These are phyloP conservation scores for Pyrenophora seminiperda DNA, from an alignment of 2,329 filamentous ascomycete species.

Conservation along the genomic window DNA sequence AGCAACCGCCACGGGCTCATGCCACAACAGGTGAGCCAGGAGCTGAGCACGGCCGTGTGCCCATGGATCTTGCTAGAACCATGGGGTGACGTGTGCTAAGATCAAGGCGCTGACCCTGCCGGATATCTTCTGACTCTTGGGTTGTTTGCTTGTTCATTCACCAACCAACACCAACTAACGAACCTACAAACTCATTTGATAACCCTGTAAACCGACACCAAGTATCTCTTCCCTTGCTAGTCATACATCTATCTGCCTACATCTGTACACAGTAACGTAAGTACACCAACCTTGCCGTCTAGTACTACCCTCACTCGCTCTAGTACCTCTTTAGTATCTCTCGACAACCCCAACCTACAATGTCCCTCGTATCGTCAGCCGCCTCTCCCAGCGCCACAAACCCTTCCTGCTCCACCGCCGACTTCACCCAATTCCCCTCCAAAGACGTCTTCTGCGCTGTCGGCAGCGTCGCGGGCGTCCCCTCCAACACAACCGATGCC, in stretches of 20 bases:
- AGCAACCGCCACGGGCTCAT: slow-evolving; percentile 14
- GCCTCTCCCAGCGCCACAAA: slow-evolving; percentile 20
- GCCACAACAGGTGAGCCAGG: slow-evolving; percentile 8
- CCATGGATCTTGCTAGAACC: slow-evolving; percentile 3
- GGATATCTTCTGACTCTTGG: slow-evolving; percentile 3
- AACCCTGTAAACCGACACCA: not conserved
- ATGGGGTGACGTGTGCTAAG: slow-evolving; percentile 12
- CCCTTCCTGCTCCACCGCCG: slow-evolving; percentile 29
- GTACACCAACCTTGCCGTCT: not conserved
- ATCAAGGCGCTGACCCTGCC: not conserved
- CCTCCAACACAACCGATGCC: slow-evolving; percentile 31
- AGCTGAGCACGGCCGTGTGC: not conserved
- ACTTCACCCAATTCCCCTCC: slow-evolving; percentile 36
- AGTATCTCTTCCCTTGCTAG: not conserved
- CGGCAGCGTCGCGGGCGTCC: slow-evolving; percentile 28
- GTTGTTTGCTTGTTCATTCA: not conserved
- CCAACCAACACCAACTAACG: not conserved
- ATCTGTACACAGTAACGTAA: not conserved
- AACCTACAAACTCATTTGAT: not conserved
- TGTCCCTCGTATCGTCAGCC: slow-evolving; percentile 29
- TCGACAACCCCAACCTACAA: not conserved
- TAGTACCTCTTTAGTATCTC: not conserved
- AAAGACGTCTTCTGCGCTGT: slow-evolving; percentile 38
- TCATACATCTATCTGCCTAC: not conserved
- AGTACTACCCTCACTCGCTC: not conserved